Evolutionary conservation across 768 basidiomycete genomes (phyloP), one percentile per base, ranked within the genome.

Genomic region (Boletus coccyginus): DNA sequence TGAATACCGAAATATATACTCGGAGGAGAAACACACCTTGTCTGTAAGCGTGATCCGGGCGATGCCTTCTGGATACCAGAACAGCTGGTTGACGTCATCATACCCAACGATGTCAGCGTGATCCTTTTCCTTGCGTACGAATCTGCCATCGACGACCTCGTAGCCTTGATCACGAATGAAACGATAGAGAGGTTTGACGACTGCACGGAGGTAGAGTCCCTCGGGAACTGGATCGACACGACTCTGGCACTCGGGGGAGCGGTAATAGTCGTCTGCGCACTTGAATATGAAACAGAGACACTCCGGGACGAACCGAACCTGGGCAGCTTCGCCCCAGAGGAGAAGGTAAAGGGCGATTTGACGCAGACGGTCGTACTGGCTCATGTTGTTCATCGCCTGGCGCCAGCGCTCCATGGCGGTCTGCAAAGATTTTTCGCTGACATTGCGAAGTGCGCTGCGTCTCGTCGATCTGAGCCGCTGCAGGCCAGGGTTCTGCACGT

Each of bases 241-340:
- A 70, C 84, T 91, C 73, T 99, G 97, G 65, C 97, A 99, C 66
- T 98, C 97, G n/a, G 96, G 87, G 5, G 91, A 94, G 27, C 97
- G 94, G 73, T 99, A 99, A 73, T 98, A 99, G 75, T 99, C 97
- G 70, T 99, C 97, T 14, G 97, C 97, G 68, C 97, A 98, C 75
- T 99, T 99, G 88, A 99, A 99, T 74, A 99, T 97, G 81, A 98
- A 99, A 75, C 94, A 98, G 45, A 99, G 76, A 66, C 93, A 95
- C 71, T 99, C 97, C 3, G 97, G 96, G 14, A 92, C 82, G 73
- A 98, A 98, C 14, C 97, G 88, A 40, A 98, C 94, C 68, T 98
- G 94, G 13, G 97, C 96, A 0, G 93, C 95, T 73, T 99, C 97
- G 53, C 96, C 97, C 97, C 97, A 99, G 60, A 92, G 92, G 29